Conservation (phyloP, 2,329 filamentous ascomycete species). For the Dothistroma pini region DNA sequence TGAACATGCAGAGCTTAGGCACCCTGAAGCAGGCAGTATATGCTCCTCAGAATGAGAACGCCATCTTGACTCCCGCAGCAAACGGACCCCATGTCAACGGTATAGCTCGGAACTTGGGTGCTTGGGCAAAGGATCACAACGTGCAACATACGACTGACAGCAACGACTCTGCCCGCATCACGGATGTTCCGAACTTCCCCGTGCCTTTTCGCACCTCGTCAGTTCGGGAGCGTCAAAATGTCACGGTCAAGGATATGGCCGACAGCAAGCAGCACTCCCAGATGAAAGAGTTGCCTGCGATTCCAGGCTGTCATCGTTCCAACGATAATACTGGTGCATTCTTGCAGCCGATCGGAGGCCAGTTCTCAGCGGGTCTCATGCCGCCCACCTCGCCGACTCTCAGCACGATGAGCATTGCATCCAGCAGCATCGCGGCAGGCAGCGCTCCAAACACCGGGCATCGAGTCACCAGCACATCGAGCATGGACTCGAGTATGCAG, state of each 20-base stretch:
- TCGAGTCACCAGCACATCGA: conserved; percentile 28
- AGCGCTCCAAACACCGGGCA: conserved; percentile 17
- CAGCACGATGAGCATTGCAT: conserved; percentile 19
- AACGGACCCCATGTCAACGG: conserved; percentile 29
- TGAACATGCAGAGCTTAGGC: conserved; percentile 24
- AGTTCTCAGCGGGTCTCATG: neutral
- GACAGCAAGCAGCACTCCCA: neutral
- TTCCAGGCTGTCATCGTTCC: neutral
- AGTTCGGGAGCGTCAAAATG: neutral
- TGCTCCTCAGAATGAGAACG: conserved; percentile 34
- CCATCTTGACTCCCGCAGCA: conserved; percentile 30
- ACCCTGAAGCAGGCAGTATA: conserved; percentile 33
- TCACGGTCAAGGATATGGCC: neutral
- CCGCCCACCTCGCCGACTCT: conserved; percentile 15
- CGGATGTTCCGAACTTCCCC: conserved; percentile 2
- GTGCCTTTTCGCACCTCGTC: conserved; percentile 26
- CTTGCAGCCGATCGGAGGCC: neutral
- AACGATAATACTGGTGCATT: conserved; percentile 1
- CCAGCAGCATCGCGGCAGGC: conserved; percentile 18
- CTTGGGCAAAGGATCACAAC: conserved; percentile 29
- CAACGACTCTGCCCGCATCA: conserved; percentile 1
- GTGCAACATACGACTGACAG: conserved; percentile 6
- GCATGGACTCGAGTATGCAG: conserved; percentile 28
- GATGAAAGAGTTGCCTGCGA: conserved; percentile 1
- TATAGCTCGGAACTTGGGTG: conserved; percentile 27